Conservation (phyloP, 1,139 yeast species). For the Pichia sp. region DNA sequence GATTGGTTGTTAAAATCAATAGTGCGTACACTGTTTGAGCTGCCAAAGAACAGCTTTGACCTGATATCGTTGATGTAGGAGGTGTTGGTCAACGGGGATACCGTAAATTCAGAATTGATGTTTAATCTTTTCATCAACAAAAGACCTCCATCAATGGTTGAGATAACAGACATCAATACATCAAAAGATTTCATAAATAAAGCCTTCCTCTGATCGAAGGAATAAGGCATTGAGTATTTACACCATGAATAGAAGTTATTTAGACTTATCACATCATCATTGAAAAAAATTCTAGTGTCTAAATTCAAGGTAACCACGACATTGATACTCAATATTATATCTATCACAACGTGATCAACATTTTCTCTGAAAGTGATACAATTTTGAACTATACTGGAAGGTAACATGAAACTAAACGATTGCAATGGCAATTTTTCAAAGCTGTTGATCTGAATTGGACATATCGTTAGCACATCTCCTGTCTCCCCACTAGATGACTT, state of each 20-base stretch:
- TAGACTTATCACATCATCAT: neutral
- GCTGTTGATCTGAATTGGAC: conserved; percentile 28
- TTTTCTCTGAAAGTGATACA: conserved; percentile 25
- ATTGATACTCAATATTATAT: conserved; percentile 35
- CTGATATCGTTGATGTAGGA: conserved; percentile 45
- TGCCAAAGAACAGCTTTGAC: conserved; percentile 20
- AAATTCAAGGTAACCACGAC: conserved; percentile 32
- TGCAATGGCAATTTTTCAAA: conserved; percentile 18
- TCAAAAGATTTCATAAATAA: conserved; percentile 48
- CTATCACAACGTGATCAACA: conserved; percentile 26
- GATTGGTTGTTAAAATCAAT: conserved; percentile 18
- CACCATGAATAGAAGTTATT: conserved; percentile 46
- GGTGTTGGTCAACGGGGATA: conserved; percentile 51
- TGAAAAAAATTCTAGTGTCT: conserved; percentile 17
- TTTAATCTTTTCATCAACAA: conserved; percentile 44
- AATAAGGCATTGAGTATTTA: conserved; percentile 62
- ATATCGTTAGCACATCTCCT: conserved; percentile 20
- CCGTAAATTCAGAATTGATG: conserved; percentile 41
- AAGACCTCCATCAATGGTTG: conserved; percentile 69
- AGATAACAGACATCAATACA: conserved; percentile 42
- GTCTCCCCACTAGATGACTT: conserved; percentile 6
- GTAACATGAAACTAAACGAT: conserved; percentile 25
- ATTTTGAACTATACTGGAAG: conserved; percentile 20
- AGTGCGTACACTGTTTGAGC: neutral
- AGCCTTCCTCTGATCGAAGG: conserved; percentile 68